Evolutionary conservation across 148 eudicot species (phyloP), one percentile per base, ranked within the genome.

Genomic region (Fagopyrum esculentum): DNA sequence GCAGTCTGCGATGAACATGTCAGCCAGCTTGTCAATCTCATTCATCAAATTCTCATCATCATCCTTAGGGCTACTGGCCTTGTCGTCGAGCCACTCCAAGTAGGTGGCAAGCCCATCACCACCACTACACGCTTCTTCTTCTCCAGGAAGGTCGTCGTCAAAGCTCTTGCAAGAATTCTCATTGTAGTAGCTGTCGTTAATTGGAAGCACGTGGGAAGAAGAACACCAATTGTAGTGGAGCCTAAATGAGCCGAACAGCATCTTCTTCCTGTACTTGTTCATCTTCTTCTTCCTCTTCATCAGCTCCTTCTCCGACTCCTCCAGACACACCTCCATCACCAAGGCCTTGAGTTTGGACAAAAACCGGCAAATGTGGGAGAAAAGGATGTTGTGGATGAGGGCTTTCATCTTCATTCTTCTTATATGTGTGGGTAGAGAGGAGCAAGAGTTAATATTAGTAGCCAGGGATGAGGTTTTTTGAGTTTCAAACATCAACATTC

Each of bases 211-310:
- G 74, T 90, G 97, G 17, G 92, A 86, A 1, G 91, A 86, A 5
- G 93, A 86, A 69, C 98, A 87, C 98, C 99, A 96, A 72, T 90
- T 96, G 64, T 92, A 90, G 71, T 96, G 93, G 6, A 92, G 82
- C 69, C 99, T 79, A 75, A 96, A 92, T 0, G 99, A 96, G 6
- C 97, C 98, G 51, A 92, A 84, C 5, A 85, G 78, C 51, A 90
- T 83, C 75, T 90, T 92, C 26, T 88, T 85, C 74, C 86, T 84
- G 80, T 81, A 81, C 77, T 86, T 87, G 78, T 77, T 83, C 68
- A 77, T 87, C 45, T 78, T 92, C 74, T 71, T 76, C 43, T 49
- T 46, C 15, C 55, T 71, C 15, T 35, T 17, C 2, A 7, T 71
- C 54, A 71, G 54, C 29, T 4, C 81, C 16, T 44, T 22, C 49